Percentiles rank a stretch among this genome's conserved stretches.
Evolutionary conservation across 2,329 filamentous ascomycete genomes (phyloP).

Genomic region (Trichophyton rubrum): DNA sequence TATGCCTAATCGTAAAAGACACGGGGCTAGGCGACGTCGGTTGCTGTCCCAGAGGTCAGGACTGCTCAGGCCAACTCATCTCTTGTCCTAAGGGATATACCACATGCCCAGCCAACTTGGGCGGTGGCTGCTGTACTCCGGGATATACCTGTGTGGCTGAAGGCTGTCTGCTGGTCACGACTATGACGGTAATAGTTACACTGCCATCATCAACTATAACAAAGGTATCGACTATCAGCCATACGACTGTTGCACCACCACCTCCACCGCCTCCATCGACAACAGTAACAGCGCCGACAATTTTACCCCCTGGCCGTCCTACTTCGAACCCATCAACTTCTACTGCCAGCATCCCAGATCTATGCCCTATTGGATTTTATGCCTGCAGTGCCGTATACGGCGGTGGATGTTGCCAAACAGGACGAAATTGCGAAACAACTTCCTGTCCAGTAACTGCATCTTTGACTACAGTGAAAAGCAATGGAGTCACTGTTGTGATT

Average conservation of each 20-base stretch:
- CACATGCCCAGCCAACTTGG: conserved; percentile 41
- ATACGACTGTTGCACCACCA: conserved; percentile 23
- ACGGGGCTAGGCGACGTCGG: conserved; percentile 45
- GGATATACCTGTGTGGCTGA: conserved; percentile 45
- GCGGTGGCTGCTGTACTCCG: conserved; percentile 51
- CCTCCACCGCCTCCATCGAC: conserved; percentile 18
- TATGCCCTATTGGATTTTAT: conserved; percentile 85
- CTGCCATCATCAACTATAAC: conserved; percentile 16
- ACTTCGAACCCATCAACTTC: conserved; percentile 22
- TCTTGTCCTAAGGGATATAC: conserved; percentile 42
- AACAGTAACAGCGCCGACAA: conserved; percentile 25
- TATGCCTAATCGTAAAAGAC: conserved; percentile 42
- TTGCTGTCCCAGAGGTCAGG: conserved; percentile 45
- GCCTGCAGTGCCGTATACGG: conserved; percentile 69
- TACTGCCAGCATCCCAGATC: conserved; percentile 22
- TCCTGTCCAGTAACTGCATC: conserved; percentile 52
- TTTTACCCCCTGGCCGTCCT: conserved; percentile 19
- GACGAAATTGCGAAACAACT: conserved; percentile 68
- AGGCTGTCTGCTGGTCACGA: conserved; percentile 37
- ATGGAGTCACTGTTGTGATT: conserved; percentile 59
- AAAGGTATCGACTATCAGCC: conserved; percentile 26
- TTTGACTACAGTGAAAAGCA: conserved; percentile 51
- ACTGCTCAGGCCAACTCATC: conserved; percentile 41
- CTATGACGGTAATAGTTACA: conserved; percentile 3
- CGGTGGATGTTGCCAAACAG: conserved; percentile 80